Base-by-base conservation (phyloP, 768 basidiomycete species). In the Macrolepiota albuminosa region DNA sequence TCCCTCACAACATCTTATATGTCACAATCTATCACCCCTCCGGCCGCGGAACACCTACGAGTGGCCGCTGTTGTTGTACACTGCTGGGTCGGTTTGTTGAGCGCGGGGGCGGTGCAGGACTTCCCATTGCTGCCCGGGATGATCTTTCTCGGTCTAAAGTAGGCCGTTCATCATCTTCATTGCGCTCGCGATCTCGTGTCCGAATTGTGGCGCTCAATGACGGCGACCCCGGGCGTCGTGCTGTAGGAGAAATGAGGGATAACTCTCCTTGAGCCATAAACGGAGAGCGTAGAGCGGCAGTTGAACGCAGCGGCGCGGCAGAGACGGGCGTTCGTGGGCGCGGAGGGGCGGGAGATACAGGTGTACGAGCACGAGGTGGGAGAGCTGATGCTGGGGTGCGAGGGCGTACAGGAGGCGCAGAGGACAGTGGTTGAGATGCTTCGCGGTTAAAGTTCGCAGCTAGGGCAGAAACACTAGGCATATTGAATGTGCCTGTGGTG, bases 41-140 rank as follows among this genome's bases (percentile, higher is more conserved):
- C 37, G 82, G 75, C 64, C 76, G 80, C 26, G 84, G 82, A 48
- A 84, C 71, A 24, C 80, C 81, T 2, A 82, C 75, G 4, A 78
- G 82, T 4, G 82, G 78, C 21, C 81, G 76, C 24, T 81, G 78
- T 61, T 81, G 78, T 61, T 75, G 76, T 14, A 75, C 68, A 67
- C 86, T 89, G 13, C 82, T 80, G 2, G 89, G 88, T 10, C 89
- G 76, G 70, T 88, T 84, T 24, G 75, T 75, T 57, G 88, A 89
- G 53, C 89, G 79, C 18, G 89, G 88, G 3, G 85, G 82, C 0
- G 81, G 84, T 1, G 80, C 82, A n/a, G 81, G 81, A 64, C 79
- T 78, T 16, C 69, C 72, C 53, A 71, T 67, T 36, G 69, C 61
- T 7, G 71, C 67, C 54, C 76, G 67, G 26, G 72, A 70, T 1